phyloP scores from a whole-genome alignment of 768 basidiomycete species.

The Lentinula edodes region DNA sequence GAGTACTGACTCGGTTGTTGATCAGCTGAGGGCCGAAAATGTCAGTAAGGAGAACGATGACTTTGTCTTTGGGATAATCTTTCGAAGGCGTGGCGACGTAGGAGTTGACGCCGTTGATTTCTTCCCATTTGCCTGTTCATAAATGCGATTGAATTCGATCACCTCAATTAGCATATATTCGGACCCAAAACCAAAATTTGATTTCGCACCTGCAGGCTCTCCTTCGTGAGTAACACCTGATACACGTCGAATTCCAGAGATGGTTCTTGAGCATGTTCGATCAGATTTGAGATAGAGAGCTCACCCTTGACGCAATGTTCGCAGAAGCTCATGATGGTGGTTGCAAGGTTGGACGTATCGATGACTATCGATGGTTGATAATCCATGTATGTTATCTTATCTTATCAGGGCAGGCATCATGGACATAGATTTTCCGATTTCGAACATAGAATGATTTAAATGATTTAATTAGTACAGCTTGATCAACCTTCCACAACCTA shows the following conservation, averaged over 20 bases:
- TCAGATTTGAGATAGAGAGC: background rate
- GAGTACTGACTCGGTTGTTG: constrained; percentile 36
- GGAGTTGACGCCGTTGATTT: constrained; percentile 39
- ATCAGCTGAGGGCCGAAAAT: constrained; percentile 42
- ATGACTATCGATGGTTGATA: constrained; percentile 12
- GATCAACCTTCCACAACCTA: constrained; percentile 5
- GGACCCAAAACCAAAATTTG: too few relatives aligned
- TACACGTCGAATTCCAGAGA: background rate
- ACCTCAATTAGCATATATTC: too few relatives aligned
- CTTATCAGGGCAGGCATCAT: background rate
- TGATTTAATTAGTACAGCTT: background rate
- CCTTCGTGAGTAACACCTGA: constrained; percentile 52
- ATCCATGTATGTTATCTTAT: constrained; percentile 13
- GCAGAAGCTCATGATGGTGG: constrained; percentile 43
- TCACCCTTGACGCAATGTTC: constrained; percentile 50
- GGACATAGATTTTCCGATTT: too few relatives aligned
- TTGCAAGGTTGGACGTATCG: too few relatives aligned
- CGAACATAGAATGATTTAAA: too few relatives aligned
- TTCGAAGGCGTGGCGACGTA: constrained; percentile 50
- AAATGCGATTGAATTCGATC: too few relatives aligned
- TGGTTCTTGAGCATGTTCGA: background rate
- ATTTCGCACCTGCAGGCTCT: constrained; percentile 30
- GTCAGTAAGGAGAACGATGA: constrained; percentile 49
- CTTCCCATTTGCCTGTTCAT: constrained; percentile 38
- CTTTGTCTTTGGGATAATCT: constrained; percentile 51